phyloP scores from a whole-genome alignment of 306 rosid genomes.

The Cicer arietinum region DNA sequence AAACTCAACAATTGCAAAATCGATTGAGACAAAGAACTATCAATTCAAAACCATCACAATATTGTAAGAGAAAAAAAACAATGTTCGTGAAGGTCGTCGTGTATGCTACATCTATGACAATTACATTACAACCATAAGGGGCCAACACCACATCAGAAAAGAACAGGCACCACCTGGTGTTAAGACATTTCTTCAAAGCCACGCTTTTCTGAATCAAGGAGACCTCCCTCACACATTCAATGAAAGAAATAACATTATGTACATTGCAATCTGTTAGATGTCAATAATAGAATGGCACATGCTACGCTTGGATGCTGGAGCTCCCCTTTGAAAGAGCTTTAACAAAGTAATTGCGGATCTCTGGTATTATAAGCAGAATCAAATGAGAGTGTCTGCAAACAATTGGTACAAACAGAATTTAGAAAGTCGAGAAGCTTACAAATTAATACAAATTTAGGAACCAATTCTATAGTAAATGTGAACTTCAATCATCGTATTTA shows the following conservation, averaged over 20 bases:
- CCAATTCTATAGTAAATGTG: background rate
- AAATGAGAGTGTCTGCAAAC: constrained; percentile 74
- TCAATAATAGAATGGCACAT: constrained; percentile 46
- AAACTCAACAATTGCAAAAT: constrained; percentile 43
- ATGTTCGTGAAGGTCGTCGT: constrained; percentile 57
- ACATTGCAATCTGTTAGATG: constrained; percentile 77
- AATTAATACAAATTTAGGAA: background rate
- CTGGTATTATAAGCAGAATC: constrained; percentile 73
- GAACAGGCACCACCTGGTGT: constrained; percentile 46
- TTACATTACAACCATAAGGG: constrained; percentile 45
- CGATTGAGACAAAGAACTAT: constrained; percentile 35
- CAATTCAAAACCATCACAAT: constrained; percentile 51
- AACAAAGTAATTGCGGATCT: constrained; percentile 76
- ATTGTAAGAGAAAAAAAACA: constrained; percentile 43
- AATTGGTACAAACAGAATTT: constrained; percentile 41
- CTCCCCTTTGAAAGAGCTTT: constrained; percentile 77
- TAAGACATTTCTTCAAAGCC: constrained; percentile 47
- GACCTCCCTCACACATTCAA: constrained; percentile 49
- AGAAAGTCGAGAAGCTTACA: constrained; percentile 35
- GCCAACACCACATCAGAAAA: constrained; percentile 34
- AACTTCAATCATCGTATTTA: constrained; percentile 24
- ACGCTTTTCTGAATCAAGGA: constrained; percentile 52
- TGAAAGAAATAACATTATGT: constrained; percentile 68
- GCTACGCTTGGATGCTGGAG: constrained; percentile 58
- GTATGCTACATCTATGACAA: constrained; percentile 48